Conservation (phyloP, 208 protist species). For the Trichomonas gallinae region DNA sequence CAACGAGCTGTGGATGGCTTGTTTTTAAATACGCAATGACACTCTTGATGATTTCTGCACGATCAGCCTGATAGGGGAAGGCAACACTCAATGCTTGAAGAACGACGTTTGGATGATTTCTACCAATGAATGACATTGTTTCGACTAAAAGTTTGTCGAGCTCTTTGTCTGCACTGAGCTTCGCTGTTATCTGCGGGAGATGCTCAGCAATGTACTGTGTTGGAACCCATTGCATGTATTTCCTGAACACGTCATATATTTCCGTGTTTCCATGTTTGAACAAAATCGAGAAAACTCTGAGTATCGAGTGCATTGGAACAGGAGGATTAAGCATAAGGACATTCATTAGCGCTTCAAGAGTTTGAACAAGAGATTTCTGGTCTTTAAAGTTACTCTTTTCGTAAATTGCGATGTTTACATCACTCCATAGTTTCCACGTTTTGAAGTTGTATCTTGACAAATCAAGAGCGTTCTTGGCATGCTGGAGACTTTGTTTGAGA, state of each 20-base stretch:
- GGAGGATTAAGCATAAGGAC: background rate
- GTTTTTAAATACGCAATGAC: background rate
- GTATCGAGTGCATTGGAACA: background rate
- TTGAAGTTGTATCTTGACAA: background rate
- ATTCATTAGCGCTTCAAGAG: background rate
- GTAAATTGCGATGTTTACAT: background rate
- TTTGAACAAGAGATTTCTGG: background rate
- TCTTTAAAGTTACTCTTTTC: background rate
- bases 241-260: background rate
- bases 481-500: background rate
- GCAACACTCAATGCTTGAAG: background rate
- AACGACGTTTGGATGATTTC: background rate
- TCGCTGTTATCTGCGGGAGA: background rate
- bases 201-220: too few species aligned
- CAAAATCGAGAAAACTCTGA: background rate
- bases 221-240: background rate
- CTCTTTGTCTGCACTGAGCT: background rate
- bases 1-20: background rate
- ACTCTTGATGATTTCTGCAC: background rate
- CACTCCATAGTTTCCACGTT: background rate
- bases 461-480: background rate
- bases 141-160: background rate
- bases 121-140: background rate
- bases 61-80: background rate
- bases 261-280: background rate